Conservation (phyloP, 495 filamentous ascomycete species). For the Usnea hakonensis region DNA sequence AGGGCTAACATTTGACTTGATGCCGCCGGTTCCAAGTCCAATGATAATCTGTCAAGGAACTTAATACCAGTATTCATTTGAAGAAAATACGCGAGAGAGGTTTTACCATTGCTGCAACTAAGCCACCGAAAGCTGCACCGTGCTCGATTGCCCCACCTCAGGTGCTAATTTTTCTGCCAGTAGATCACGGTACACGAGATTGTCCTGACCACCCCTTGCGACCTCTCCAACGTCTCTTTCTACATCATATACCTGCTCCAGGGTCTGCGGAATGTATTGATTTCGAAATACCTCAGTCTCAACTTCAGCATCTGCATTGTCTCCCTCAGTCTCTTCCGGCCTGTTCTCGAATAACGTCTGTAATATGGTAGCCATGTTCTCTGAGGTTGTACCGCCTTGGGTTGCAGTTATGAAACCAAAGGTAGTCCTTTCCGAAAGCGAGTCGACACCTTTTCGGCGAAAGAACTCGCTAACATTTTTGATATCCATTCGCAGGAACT, state of each 20-base stretch:
- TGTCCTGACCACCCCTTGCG: constrained; percentile 58
- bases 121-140: too few relatives aligned
- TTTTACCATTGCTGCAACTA: too few relatives aligned
- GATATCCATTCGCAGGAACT: constrained; percentile 95
- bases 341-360: constrained; percentile 40
- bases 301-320: constrained; percentile 45
- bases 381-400: constrained; percentile 46
- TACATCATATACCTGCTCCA: constrained; percentile 92
- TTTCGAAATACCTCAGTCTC: constrained; percentile 90
- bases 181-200: constrained; percentile 72
- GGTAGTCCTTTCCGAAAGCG: constrained; percentile 59
- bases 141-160: too few relatives aligned
- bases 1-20: too few relatives aligned
- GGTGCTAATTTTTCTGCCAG: constrained; percentile 59
- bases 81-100: too few relatives aligned
- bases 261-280: constrained; percentile 87
- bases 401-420: constrained; percentile 70
- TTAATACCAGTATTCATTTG: too few relatives aligned
- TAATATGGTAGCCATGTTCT: constrained; percentile 41
- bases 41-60: too few relatives aligned
- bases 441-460: constrained; percentile 70
- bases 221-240: constrained; percentile 81
- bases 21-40: too few relatives aligned
- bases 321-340: constrained; percentile 36
- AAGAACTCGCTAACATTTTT: constrained; percentile 95